Base-by-base conservation (phyloP, 2,329 filamentous ascomycete genomes). In the Cytospora leucostoma region DNA sequence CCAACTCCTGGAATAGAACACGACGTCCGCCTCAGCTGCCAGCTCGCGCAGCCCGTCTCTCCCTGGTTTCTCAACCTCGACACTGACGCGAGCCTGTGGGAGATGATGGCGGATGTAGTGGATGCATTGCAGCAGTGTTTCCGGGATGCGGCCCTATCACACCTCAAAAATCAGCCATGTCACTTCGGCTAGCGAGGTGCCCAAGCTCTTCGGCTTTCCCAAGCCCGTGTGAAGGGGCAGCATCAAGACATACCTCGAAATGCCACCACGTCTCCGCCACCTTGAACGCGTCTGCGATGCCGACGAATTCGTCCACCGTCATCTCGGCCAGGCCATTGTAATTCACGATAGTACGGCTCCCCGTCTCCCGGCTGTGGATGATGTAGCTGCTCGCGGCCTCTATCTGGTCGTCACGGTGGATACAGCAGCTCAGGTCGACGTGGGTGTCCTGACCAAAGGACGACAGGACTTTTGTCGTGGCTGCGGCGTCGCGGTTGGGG, bases 1-100 rank as follows among this genome's bases (percentile, higher is more conserved):
- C 89, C 89, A 92, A 57, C 79, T 80, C 69, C 82, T 84, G 13
- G 89, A 90, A 75, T 88, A 92, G 72, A 92, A 91, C n/a, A 92
- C 84, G 19, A 90, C 82, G 70, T 92, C 86, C 32, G 88, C 88
- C 68, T 82, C 79, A 44, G 78, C 77, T 33, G 87, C 87, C 55
- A 91, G 79, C 34, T 83, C 78, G 56, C 79, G 75, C 61, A 92
- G 78, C 2, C 86, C 87, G 34, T 75, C 73, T 12, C 89, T 82
- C 13, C 79, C 80, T 2, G 89, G 88, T 72, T 90, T 92, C 76
- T 92, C 89, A 50, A 89, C 77, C 74, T 92, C 90, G 60, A 92
- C 85, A 72, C 89, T 92, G 71, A 92, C 77, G 54, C 70, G 79
- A 54, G 79, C 76, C 5, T 68, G 71, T 33, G 79, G 80, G 60